Base-by-base conservation (phyloP, 495 filamentous ascomycete species). In the Talaromyces stipitatus region DNA sequence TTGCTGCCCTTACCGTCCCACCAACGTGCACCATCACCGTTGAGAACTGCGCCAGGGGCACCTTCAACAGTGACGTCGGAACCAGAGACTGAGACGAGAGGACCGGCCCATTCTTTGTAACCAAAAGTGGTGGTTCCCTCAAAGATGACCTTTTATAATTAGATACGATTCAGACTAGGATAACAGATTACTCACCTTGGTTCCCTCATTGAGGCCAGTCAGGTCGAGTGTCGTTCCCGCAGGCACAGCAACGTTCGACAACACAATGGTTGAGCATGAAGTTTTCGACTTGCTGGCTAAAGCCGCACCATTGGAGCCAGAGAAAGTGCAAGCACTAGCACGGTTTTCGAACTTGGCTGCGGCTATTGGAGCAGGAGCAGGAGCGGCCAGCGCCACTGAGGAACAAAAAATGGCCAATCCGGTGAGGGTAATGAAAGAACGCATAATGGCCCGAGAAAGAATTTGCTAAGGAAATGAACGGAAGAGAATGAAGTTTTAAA, bases 241-340 rank as follows among this genome's bases (percentile, higher is more conserved):
- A 20, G 80, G 79, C 2, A 83, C 79, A 14, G 69, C 68, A 27
- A 83, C 65, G 58, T 71, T 64, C 30, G 68, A 70, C 10, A 82
- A 62, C 23, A 77, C 63, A 57, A 83, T 76, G 4, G 68, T 77
- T n/a, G 78, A 72, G 66, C 79, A 82, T 14, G 70, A 70, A 0
- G 65, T 63, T 64, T 76, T 74, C 52, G 73, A 71, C 22, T 68
- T 69, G 55, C 62, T 75, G 14, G 72, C 79, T 3, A 63, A 65
- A 27, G 69, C n/a, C 59, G 76, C 72, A 6, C 66, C 66, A 28
- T 69, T 77, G 5, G 76, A 72, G 4, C 66, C 67, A 29, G 71
- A 78, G 62, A 81, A 82, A 33, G 78, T 82, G 62, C 79, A 83
- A n/a, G n/a, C n/a, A n/a, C n/a, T n/a, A n/a, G n/a, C n/a, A n/a